Evolutionary conservation across 2,329 filamentous ascomycete genomes (phyloP).

Genomic region (Pleomassaria siparia): DNA sequence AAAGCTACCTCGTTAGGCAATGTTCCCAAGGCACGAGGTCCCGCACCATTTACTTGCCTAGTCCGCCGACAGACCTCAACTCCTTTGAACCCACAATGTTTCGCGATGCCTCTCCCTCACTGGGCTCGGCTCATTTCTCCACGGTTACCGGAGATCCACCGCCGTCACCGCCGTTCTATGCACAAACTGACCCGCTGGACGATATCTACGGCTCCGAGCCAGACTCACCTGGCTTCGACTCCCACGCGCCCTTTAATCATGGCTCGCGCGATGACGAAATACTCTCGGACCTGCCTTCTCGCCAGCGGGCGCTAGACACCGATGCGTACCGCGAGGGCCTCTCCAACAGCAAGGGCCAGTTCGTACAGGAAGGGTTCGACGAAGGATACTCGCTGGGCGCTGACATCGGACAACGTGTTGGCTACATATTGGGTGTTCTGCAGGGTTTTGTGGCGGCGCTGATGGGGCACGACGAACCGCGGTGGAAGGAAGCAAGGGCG

Average conservation of each 20-base stretch:
- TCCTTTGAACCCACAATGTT: slow-evolving; percentile 11
- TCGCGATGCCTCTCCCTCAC: slow-evolving; percentile 27
- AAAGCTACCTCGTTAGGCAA: neutral
- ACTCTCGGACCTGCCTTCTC: slow-evolving; percentile 70
- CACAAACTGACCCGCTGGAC: slow-evolving; percentile 41
- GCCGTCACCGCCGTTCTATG: slow-evolving; percentile 29
- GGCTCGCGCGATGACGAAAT: slow-evolving; percentile 42
- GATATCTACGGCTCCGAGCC: slow-evolving; percentile 52
- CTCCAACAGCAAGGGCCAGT: slow-evolving; percentile 69
- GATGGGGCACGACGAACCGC: slow-evolving; percentile 25
- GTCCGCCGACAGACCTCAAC: neutral
- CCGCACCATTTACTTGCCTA: neutral
- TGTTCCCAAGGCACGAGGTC: neutral
- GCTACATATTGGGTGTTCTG: slow-evolving; percentile 73
- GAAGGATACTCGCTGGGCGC: slow-evolving; percentile 86
- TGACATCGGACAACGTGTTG: slow-evolving; percentile 72
- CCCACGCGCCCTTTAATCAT: neutral
- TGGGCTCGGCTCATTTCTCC: slow-evolving; percentile 29
- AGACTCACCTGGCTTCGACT: slow-evolving; percentile 35
- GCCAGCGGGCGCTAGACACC: slow-evolving; percentile 76
- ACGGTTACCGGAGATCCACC: slow-evolving; percentile 25
- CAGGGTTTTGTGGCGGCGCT: slow-evolving; percentile 67
- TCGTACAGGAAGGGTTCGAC: slow-evolving; percentile 87
- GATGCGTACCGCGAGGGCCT: slow-evolving; percentile 91
- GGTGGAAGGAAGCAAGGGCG: slow-evolving; percentile 26